phyloP scores from a whole-genome alignment of 106 monocot genomes.

The Cymbidium sinense region DNA sequence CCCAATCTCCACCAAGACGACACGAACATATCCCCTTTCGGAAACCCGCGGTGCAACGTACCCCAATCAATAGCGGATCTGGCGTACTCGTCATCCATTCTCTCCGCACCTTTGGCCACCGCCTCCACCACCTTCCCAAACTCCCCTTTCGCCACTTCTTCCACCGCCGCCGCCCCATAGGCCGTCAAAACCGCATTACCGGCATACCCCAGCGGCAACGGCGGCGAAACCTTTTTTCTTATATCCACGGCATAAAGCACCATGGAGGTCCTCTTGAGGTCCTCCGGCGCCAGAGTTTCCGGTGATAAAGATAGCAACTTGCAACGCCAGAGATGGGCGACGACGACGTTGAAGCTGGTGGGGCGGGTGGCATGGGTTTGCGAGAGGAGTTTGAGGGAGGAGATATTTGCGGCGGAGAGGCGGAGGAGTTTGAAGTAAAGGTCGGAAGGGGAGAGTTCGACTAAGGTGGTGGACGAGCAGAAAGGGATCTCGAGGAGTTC shows the following conservation, averaged over 20 bases:
- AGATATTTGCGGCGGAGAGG: slow-evolving; percentile 18
- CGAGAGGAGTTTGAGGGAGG: slow-evolving; percentile 23
- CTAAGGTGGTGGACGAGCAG: neutral
- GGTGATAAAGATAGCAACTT: slow-evolving; percentile 13
- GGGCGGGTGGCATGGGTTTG: neutral
- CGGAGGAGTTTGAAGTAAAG: slow-evolving; percentile 28
- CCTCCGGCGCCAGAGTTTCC: neutral
- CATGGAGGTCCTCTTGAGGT: neutral
- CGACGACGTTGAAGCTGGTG: slow-evolving; percentile 28
- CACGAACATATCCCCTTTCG: slow-evolving; percentile 36
- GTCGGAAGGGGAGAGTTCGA: neutral
- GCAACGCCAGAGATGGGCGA: slow-evolving; percentile 50
- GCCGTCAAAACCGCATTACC: slow-evolving; percentile 40
- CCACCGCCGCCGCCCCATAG: slow-evolving; percentile 7
- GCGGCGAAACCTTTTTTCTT: slow-evolving; percentile 17
- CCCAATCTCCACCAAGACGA: slow-evolving; percentile 59
- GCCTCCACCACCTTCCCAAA: slow-evolving; percentile 17
- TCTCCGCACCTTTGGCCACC: slow-evolving; percentile 15
- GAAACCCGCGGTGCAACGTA: slow-evolving; percentile 24
- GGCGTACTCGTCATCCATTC: slow-evolving; percentile 36
- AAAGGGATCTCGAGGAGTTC: slow-evolving; percentile 18
- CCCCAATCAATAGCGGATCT: slow-evolving; percentile 54
- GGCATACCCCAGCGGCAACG: slow-evolving; percentile 19
- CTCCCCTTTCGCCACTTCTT: slow-evolving; percentile 12
- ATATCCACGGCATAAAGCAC: slow-evolving; percentile 39